A percentile compares a stretch with the other conserved stretches of the same genome.
These are phyloP conservation scores for Begonia loranthoides DNA, from an alignment of 306 rosid species.

Conservation along the genomic window DNA sequence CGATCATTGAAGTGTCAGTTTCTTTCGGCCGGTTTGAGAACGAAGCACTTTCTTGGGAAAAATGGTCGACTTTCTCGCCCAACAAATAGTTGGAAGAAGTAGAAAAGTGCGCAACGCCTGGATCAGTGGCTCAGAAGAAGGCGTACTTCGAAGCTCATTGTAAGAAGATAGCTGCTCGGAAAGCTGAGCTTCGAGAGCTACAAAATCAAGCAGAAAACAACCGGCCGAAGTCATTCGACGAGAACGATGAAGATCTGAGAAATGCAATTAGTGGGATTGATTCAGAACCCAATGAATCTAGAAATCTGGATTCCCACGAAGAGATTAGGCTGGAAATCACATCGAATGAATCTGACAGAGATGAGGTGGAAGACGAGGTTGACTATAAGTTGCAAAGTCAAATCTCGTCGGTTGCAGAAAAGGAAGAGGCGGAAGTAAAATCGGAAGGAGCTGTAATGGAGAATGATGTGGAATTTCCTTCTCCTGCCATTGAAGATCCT, in stretches of 20 bases:
- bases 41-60: slow-evolving; percentile 91
- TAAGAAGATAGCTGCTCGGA: slow-evolving; percentile 85
- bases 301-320: slow-evolving; percentile 15
- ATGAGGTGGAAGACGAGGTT: slow-evolving; percentile 27
- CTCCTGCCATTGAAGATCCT: slow-evolving; percentile 27
- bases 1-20: slow-evolving; percentile 70
- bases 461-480: slow-evolving; percentile 23
- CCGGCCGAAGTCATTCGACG: slow-evolving; percentile 27
- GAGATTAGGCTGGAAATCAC: slow-evolving; percentile 14
- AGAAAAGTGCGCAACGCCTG: slow-evolving; percentile 89
- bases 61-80: slow-evolving; percentile 88
- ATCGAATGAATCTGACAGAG: slow-evolving; percentile 17
- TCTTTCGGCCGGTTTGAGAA: slow-evolving; percentile 91
- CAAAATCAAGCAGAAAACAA: slow-evolving; percentile 40
- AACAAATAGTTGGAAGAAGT: slow-evolving; percentile 95
- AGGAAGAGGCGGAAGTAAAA: slow-evolving; percentile 22
- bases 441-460: slow-evolving; percentile 23
- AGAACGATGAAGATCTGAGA: slow-evolving; percentile 31
- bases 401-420: slow-evolving; percentile 20
- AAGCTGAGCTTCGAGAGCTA: slow-evolving; percentile 57
- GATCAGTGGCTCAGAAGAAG: slow-evolving; percentile 89
- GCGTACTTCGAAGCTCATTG: slow-evolving; percentile 96
- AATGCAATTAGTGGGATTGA: slow-evolving; percentile 10
- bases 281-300: slow-evolving; percentile 19
- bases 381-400: slow-evolving; percentile 20